phyloP scores from a whole-genome alignment of 2,329 filamentous ascomycete genomes.

The Gnomoniopsis sp. region DNA sequence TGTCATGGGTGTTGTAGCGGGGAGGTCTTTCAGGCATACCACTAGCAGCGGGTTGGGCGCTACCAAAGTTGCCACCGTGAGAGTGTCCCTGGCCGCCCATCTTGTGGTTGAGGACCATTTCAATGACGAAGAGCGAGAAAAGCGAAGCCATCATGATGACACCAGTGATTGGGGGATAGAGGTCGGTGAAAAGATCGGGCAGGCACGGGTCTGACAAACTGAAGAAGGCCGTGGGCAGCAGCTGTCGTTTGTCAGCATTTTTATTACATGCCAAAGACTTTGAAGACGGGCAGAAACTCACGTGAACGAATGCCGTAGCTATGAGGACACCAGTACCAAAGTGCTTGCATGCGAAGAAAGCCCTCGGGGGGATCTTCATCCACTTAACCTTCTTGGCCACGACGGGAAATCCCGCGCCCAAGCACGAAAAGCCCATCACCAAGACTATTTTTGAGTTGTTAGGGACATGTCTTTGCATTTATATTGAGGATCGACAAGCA shows the following conservation, averaged over 20 bases:
- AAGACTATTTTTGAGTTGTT: conserved; percentile 34
- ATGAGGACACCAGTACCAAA: conserved; percentile 71
- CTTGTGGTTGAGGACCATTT: conserved; percentile 59
- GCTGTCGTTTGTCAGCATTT: conserved; percentile 25
- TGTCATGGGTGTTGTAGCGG: conserved; percentile 25
- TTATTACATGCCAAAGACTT: not conserved
- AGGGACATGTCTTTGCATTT: not conserved
- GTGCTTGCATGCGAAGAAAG: conserved; percentile 62
- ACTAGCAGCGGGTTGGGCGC: conserved; percentile 22
- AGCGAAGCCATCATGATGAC: conserved; percentile 64
- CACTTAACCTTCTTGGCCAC: conserved; percentile 53
- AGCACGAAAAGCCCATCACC: conserved; percentile 36
- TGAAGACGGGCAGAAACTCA: conserved; percentile 28
- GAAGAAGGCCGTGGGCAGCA: conserved; percentile 58
- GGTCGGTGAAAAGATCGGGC: conserved; percentile 54
- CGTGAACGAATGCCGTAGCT: conserved; percentile 71
- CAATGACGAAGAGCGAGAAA: conserved; percentile 59
- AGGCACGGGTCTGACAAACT: conserved; percentile 52
- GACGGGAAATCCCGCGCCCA: conserved; percentile 50
- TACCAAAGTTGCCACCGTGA: conserved; percentile 54
- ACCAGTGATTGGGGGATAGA: conserved; percentile 60
- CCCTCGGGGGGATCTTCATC: conserved; percentile 53
- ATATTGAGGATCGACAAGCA: not conserved
- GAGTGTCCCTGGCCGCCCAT: conserved; percentile 48
- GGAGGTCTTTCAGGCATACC: conserved; percentile 28